Base-by-base conservation (phyloP, 179 eudicot species). In the Camellia oleifera region DNA sequence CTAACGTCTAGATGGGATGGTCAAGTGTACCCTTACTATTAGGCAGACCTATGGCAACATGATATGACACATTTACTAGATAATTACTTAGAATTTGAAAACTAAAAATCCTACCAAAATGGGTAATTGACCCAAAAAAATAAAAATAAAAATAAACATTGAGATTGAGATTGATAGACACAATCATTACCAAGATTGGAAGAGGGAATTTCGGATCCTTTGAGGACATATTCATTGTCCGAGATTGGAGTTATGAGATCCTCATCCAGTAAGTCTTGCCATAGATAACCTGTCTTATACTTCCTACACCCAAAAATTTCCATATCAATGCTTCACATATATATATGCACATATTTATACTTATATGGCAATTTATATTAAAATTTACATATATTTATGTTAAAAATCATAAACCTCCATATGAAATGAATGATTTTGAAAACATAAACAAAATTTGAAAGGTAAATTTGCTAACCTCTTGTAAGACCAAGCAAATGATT, bases 231-330 rank as follows among this genome's bases (percentile, higher is more conserved):
- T 79, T 89, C 90, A 79, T 86, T 88, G 77, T 88, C 90, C 42
- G 88, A 84, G 10, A 88, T 84, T 52, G 92, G 92, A 74, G 89
- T 86, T 11, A 89, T 89, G 50, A 89, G 84, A 84, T 89, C 92
- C 42, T 88, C 89, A 77, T 89, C 90, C 75, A 88, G 52, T 82
- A 89, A 82, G 72, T 89, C 92, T 83, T 89, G 92, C 92, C 92
- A 89, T 57, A 89, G 84, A 85, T 84, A 89, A 0, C 92, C 90
- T 32, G 83, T 77, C 81, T 82, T 89, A 79, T 89, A 89, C 75
- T 73, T 89, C 88, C 92, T 89, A 81, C 77, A 78, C 20, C 64
- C 64, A 61, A 61, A 64, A 4, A 6, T 48, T 50, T 64, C 12
- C 44, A 20, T 64, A 64, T 64, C 44, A 64, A 14, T 7, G 5